Evolutionary conservation across 495 filamentous ascomycete genomes (phyloP).

Genomic region (Daldinia concentrica): DNA sequence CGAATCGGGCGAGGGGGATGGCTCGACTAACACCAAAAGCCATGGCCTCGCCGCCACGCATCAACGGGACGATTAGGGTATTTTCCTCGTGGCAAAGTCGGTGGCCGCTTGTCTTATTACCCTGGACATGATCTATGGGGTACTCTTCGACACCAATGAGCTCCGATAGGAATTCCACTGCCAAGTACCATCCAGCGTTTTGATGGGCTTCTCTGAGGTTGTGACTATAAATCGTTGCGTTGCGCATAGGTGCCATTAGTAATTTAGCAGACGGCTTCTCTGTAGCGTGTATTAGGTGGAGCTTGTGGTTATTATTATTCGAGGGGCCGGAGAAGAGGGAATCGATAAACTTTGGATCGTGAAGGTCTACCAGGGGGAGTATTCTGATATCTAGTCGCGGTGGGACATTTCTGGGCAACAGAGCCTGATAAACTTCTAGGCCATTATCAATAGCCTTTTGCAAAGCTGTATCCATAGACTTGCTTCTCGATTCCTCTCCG

Average conservation of each 20-base stretch:
- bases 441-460: slow-evolving; percentile 53
- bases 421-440: slow-evolving; percentile 57
- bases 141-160: slow-evolving; percentile 64
- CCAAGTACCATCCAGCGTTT: slow-evolving; percentile 64
- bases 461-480: slow-evolving; percentile 64
- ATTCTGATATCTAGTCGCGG: slow-evolving; percentile 57
- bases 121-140: slow-evolving; percentile 64
- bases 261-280: slow-evolving; percentile 58
- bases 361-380: slow-evolving; percentile 59
- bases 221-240: slow-evolving; percentile 59
- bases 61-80: slow-evolving; percentile 68
- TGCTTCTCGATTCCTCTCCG: slow-evolving; percentile 59
- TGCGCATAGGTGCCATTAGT: slow-evolving; percentile 66
- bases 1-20: slow-evolving; percentile 62
- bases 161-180: slow-evolving; percentile 57
- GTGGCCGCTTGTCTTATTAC: slow-evolving; percentile 58
- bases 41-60: slow-evolving; percentile 75
- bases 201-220: slow-evolving; percentile 62
- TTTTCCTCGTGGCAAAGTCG: slow-evolving; percentile 59
- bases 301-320: slow-evolving; percentile 1
- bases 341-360: slow-evolving; percentile 49
- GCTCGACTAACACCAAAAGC: slow-evolving; percentile 68
- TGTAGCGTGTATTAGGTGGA: slow-evolving; percentile 57
- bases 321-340: slow-evolving; percentile 40
- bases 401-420: slow-evolving; percentile 54